phyloP scores from a whole-genome alignment of 441 rosid genomes.

The Biscutella auriculata region DNA sequence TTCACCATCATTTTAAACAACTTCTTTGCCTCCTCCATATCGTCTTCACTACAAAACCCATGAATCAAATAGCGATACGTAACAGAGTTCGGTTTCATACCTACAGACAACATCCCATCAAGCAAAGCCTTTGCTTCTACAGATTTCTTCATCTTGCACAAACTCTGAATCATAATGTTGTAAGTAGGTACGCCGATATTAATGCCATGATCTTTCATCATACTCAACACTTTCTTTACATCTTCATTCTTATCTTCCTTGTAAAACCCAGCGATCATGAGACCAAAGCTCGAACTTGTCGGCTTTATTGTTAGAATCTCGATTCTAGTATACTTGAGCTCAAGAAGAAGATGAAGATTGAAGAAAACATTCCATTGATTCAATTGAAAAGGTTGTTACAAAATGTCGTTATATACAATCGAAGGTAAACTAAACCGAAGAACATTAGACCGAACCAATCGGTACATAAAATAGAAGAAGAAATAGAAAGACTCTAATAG shows the following conservation, averaged over 20 bases:
- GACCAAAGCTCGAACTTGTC: slow-evolving; percentile 33
- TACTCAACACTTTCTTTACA: slow-evolving; percentile 43
- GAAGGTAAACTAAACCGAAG: too few species aligned
- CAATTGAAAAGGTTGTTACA: too few species aligned
- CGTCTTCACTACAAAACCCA: slow-evolving; percentile 56
- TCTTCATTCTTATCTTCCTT: slow-evolving; percentile 58
- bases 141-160: slow-evolving; percentile 49
- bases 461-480: too few species aligned
- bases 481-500: too few species aligned
- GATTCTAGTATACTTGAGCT: too few species aligned
- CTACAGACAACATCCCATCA: slow-evolving; percentile 36
- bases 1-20: slow-evolving; percentile 45
- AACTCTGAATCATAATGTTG: slow-evolving; percentile 53
- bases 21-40: slow-evolving; percentile 50
- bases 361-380: too few species aligned
- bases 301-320: too few species aligned
- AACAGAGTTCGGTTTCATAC: slow-evolving; percentile 40
- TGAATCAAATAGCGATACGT: slow-evolving; percentile 53
- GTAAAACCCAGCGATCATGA: slow-evolving; percentile 52
- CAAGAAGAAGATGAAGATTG: too few species aligned
- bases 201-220: slow-evolving; percentile 51
- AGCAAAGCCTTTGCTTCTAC: slow-evolving; percentile 49
- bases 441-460: too few species aligned
- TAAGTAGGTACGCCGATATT: slow-evolving; percentile 28
- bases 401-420: too few species aligned